A percentile compares a stretch with the other conserved stretches of the same genome.
Conservation (phyloP, 2,329 filamentous ascomycete species). For the Penicillium palitans region DNA sequence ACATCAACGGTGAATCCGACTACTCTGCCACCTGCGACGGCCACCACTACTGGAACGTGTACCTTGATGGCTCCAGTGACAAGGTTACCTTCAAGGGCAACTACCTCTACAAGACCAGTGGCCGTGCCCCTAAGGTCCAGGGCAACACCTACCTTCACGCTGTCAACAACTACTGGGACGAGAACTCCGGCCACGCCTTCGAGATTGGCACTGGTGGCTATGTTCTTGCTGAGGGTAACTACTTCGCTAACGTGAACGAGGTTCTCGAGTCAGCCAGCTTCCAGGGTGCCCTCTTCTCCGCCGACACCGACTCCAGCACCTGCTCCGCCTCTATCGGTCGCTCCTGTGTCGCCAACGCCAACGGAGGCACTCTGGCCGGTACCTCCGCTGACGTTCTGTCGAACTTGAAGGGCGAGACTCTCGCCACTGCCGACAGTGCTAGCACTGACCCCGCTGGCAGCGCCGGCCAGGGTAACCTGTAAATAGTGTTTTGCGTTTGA, state of each 20-base stretch:
- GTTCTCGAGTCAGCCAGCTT: not conserved
- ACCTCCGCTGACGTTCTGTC: not conserved
- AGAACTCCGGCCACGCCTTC: conserved; percentile 7
- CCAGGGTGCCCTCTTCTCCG: not conserved
- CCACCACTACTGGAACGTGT: conserved; percentile 13
- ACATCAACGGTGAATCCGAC: conserved; percentile 10
- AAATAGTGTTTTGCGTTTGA: not conserved
- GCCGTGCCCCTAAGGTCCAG: conserved; percentile 10
- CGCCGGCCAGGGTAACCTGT: conserved; percentile 9
- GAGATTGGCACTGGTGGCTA: conserved; percentile 4
- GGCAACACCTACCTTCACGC: conserved; percentile 11
- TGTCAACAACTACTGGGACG: conserved; percentile 13
- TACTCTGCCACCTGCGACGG: conserved; percentile 14
- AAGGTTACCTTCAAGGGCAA: conserved; percentile 14
- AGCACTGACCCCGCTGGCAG: conserved; percentile 6
- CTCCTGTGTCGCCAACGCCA: conserved; percentile 5
- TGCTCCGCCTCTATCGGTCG: conserved; percentile 2
- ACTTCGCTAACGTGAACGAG: not conserved
- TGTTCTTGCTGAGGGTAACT: conserved; percentile 6
- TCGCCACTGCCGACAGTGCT: not conserved
- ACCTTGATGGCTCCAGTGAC: conserved; percentile 10
- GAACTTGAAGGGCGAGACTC: conserved; percentile 3
- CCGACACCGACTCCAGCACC: not conserved
- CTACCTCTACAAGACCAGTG: conserved; percentile 13
- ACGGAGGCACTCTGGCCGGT: not conserved